Percentiles rank a stretch among this genome's conserved stretches.
phyloP scores from a whole-genome alignment of 176 grass and related monocot genomes.

The Miscanthus lutarioriparius region DNA sequence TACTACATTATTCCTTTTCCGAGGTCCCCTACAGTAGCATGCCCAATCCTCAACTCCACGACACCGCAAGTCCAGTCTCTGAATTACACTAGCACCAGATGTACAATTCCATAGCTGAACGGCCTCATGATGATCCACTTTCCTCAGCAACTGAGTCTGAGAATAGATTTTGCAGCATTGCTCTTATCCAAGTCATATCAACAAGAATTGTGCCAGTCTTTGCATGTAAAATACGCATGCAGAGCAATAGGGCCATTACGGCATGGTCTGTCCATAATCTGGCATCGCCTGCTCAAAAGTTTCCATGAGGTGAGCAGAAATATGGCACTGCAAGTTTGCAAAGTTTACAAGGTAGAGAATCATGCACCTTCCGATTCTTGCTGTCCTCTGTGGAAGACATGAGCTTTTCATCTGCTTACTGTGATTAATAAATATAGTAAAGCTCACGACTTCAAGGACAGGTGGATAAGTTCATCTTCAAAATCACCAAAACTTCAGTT shows the following conservation, averaged over 20 bases:
- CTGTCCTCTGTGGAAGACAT: constrained; percentile 26
- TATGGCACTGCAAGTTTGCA: neutral
- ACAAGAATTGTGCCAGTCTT: neutral
- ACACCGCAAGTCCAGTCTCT: neutral
- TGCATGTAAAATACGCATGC: neutral
- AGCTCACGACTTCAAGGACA: constrained; percentile 56
- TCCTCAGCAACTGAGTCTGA: neutral
- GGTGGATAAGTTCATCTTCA: constrained; percentile 35
- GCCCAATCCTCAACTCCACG: neutral
- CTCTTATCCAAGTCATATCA: constrained; percentile 22
- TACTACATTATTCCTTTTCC: constrained; percentile 21
- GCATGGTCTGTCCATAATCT: constrained; percentile 30
- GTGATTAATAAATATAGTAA: constrained; percentile 35
- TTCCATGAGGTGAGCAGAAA: neutral
- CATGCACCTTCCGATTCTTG: constrained; percentile 35
- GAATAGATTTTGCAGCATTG: constrained; percentile 9
- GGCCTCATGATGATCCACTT: constrained; percentile 14
- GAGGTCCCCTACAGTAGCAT: neutral
- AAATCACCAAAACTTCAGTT: constrained; percentile 39
- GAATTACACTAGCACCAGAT: constrained; percentile 14
- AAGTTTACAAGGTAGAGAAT: constrained; percentile 10
- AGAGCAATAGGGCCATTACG: neutral
- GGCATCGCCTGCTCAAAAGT: constrained; percentile 15
- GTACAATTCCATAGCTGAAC: neutral
- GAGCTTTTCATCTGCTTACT: constrained; percentile 41